Evolutionary conservation across 768 basidiomycete genomes (phyloP), one percentile per base, ranked within the genome.

Genomic region (Lactarius vividus): DNA sequence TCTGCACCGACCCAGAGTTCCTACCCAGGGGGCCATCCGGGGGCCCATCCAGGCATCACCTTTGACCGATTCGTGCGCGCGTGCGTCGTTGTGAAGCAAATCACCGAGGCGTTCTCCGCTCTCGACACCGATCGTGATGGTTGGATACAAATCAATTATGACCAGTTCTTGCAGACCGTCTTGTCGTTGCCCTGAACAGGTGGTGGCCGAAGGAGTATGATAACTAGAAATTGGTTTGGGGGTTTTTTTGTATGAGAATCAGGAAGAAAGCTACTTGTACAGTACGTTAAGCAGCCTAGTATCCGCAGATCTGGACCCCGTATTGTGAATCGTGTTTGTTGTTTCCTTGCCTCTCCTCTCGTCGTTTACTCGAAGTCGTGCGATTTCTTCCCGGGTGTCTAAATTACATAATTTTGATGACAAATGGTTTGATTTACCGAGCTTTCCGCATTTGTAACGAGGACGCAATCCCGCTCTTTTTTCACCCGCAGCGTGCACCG

Each of bases 41-140:
- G 9, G 16, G 74, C 79, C 2, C 67, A 70, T n/a, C 77, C 82
- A 0, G 90, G 90, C 0, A 91, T 94, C 78, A 83, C 86, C 5
- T 94, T 94, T 72, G 92, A 93, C 74, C 88, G 91, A 69, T 94
- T 94, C 79, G 88, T 94, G 29, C 85, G 92, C 62, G 90, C 89
- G 28, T 94, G 92, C 71, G 92, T 94, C 64, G 88, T 86, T 13
- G 83, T 92, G 66, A 91, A 89, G 78, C 88, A 91, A 73, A 79
- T 91, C 70, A 85, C 83, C 42, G 91, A 93, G 76, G 75, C 84
- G 39, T 92, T 92, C 80, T 80, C 81, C 63, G 75, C 80, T 55
- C 79, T 88, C 58, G 91, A 93, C 69, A 80, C 82, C 35, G 83
- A 93, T 70, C 75, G 81, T 73, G 74, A 76, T 73, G 79, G 88